These are phyloP conservation scores for Russula dissimulans DNA, from an alignment of 768 basidiomycete species.

Conservation along the genomic window DNA sequence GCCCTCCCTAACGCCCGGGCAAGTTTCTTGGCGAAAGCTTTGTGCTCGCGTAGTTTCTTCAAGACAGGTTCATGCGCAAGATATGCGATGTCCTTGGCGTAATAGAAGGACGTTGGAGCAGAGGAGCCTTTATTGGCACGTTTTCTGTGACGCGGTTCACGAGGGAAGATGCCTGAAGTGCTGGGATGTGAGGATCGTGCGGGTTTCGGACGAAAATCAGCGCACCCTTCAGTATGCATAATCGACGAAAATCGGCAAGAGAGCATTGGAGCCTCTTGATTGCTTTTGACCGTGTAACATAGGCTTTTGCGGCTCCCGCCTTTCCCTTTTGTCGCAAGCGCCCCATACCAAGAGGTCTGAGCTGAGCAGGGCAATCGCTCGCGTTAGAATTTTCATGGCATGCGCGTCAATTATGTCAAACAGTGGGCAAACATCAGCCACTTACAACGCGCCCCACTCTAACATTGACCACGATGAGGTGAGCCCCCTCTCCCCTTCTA, in stretches of 20 bases:
- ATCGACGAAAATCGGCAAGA: slow-evolving; percentile 87
- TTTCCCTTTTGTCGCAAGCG: slow-evolving; percentile 78
- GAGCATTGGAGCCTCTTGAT: slow-evolving; percentile 96
- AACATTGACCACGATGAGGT: slow-evolving; percentile 17
- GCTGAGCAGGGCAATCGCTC: not conserved
- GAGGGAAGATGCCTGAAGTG: slow-evolving; percentile 83
- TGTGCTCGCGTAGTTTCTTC: slow-evolving; percentile 90
- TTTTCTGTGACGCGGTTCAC: slow-evolving; percentile 87
- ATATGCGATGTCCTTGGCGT: slow-evolving; percentile 95
- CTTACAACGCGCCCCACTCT: not conserved
- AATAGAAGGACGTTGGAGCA: slow-evolving; percentile 96
- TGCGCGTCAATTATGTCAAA: not conserved
- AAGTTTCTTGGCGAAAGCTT: slow-evolving; percentile 95
- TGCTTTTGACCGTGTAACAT: slow-evolving; percentile 82
- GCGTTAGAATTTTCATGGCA: not conserved
- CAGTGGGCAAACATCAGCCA: not conserved
- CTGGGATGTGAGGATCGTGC: slow-evolving; percentile 9
- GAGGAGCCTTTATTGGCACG: slow-evolving; percentile 96
- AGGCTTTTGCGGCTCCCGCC: slow-evolving; percentile 86
- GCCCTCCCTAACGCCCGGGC: slow-evolving; percentile 85
- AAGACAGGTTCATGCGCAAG: slow-evolving; percentile 94
- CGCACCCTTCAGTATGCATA: slow-evolving; percentile 95
- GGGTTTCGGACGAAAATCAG: not conserved
- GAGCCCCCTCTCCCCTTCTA: not conserved
- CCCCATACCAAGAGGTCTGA: slow-evolving; percentile 43